A percentile compares a stretch with the other conserved stretches of the same genome.
Evolutionary conservation across 2,329 filamentous ascomycete species (phyloP).

Genomic region (Dryadomyces sulphureus): DNA sequence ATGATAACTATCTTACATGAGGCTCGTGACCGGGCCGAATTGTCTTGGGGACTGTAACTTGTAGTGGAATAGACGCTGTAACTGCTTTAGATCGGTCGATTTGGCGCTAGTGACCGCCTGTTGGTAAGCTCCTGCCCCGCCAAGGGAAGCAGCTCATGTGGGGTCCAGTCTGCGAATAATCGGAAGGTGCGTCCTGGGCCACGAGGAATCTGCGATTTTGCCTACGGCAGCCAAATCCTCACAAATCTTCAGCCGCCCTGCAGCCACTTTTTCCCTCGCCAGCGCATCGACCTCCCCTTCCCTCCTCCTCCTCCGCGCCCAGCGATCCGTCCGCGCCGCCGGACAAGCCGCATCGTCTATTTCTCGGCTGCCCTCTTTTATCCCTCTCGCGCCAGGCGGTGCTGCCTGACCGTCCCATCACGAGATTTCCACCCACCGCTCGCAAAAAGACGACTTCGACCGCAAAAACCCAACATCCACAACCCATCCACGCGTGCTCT

Average conservation of each 20-base stretch:
- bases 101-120: background rate
- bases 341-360: too few species aligned
- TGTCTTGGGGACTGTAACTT: too few species aligned
- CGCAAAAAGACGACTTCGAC: background rate
- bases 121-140: background rate
- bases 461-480: background rate
- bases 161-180: background rate
- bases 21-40: too few species aligned
- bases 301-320: too few species aligned
- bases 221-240: background rate
- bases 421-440: background rate
- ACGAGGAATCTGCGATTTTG: background rate
- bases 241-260: background rate
- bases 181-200: background rate
- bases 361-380: background rate
- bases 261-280: background rate
- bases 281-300: background rate
- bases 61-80: too few species aligned
- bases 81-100: background rate
- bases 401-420: background rate
- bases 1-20: too few species aligned
- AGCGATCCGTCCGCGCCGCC: too few species aligned
- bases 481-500: background rate
- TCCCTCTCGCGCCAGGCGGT: background rate
- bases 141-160: slow-evolving; percentile 1